A percentile compares a stretch with the other conserved stretches of the same genome.
Conservation (phyloP, 1,284 basidiomycete species). For the Inonotus hispidus region DNA sequence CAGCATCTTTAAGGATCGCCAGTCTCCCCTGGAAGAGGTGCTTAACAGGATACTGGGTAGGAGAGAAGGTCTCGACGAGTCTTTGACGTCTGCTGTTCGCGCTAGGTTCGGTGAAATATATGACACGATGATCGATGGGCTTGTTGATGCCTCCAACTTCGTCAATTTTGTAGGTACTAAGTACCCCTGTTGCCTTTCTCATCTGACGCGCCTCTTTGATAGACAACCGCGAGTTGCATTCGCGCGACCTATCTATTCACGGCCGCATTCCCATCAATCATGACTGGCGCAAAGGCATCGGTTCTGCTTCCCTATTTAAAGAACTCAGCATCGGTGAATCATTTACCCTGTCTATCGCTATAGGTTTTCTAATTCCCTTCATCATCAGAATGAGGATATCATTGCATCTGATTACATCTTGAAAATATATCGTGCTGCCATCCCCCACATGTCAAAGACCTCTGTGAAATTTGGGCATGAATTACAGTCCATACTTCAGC, state of each 20-base stretch:
- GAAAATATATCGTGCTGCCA: conserved; percentile 79
- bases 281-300: conserved; percentile 77
- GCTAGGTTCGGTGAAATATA: conserved; percentile 70
- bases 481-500: conserved; percentile 74
- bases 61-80: conserved; percentile 46
- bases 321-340: conserved; percentile 63
- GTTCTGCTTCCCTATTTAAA: conserved; percentile 85
- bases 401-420: conserved; percentile 78
- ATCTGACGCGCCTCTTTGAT: not conserved
- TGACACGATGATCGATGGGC: conserved; percentile 77
- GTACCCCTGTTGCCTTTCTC: conserved; percentile 19
- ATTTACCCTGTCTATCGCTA: conserved; percentile 5
- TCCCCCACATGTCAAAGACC: conserved; percentile 86
- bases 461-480: conserved; percentile 82
- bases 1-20: conserved; percentile 74
- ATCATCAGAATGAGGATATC: conserved; percentile 71
- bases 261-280: conserved; percentile 71
- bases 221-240: conserved; percentile 80
- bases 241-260: conserved; percentile 81
- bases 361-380: not conserved
- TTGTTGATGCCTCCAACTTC: conserved; percentile 79
- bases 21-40: conserved; percentile 80
- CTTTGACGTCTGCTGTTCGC: conserved; percentile 41
- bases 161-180: conserved; percentile 63
- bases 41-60: conserved; percentile 73